These are phyloP conservation scores for Leersia perrieri DNA, from an alignment of 176 grass and related monocot species.

Conservation along the genomic window DNA sequence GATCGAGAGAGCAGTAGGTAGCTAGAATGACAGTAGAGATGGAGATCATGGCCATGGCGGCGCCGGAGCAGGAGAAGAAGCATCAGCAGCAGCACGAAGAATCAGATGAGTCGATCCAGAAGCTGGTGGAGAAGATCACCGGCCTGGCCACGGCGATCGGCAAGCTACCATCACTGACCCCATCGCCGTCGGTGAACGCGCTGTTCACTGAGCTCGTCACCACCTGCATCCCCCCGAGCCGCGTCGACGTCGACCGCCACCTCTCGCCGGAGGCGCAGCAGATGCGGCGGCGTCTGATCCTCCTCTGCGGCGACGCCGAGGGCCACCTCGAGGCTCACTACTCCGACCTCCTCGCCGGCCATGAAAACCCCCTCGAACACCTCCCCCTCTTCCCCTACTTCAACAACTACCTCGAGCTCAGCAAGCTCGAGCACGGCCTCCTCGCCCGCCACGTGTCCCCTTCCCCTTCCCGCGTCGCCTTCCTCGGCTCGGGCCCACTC, in stretches of 20 bases:
- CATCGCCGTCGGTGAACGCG: constrained; percentile 60
- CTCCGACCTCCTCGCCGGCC: constrained; percentile 66
- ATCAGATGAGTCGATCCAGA: too few species aligned
- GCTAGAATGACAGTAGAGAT: too few species aligned
- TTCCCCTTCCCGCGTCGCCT: constrained; percentile 50
- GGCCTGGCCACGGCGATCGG: constrained; percentile 40
- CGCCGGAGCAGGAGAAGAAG: constrained; percentile 22
- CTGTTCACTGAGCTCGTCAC: constrained; percentile 78
- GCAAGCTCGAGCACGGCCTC: constrained; percentile 65
- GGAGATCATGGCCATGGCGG: neutral
- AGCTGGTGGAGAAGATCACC: constrained; percentile 62
- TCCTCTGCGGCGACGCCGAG: constrained; percentile 62
- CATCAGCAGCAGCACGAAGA: too few species aligned
- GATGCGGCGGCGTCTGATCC: constrained; percentile 62
- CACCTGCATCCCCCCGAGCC: constrained; percentile 62
- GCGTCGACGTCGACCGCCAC: constrained; percentile 49
- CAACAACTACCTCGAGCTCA: constrained; percentile 77
- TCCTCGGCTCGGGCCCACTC: constrained; percentile 67
- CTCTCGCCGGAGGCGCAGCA: constrained; percentile 51
- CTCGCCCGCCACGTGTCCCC: constrained; percentile 42
- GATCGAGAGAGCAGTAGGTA: too few species aligned
- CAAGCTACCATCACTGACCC: constrained; percentile 57
- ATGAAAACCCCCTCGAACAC: constrained; percentile 69
- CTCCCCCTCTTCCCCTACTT: constrained; percentile 71
- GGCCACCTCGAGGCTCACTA: constrained; percentile 77